Base-by-base conservation (phyloP, 2,329 filamentous ascomycete species). In the Diaporthe batatas region DNA sequence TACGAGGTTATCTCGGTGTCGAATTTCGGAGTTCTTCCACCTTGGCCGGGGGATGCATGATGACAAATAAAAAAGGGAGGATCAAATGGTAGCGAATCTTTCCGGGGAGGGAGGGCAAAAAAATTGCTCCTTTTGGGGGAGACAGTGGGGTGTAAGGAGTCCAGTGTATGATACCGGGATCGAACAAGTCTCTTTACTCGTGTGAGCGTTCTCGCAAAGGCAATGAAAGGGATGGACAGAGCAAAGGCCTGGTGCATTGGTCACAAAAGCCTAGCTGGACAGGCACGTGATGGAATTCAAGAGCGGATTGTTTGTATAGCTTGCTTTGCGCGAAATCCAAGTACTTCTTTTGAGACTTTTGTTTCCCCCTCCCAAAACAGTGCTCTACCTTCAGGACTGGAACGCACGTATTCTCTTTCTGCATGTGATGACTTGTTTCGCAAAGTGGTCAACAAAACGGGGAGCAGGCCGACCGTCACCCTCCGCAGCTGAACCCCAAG, bases 191-290 rank as follows among this genome's bases (percentile, higher is more conserved):
- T 32, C 47, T 36, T 57, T 62, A 71, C 32, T 73, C 34, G 49
- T 73, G 57, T 53, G 72, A 74, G 72, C 72, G 69, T 74, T 72
- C 29, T 70, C 68, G 68, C 55, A 69, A 69, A 7, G 44, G 42
- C 55, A 51, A 25, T 55, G 70, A 25, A 59, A 62, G 42, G 70
- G 25, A 54, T 32, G 47, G 32, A 62, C 25, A 32, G 32, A 44
- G 44, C 21, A 39, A 51, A 18, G 36, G 59, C 36, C 34, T 42
- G 54, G 23, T 68, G 34, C 47, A 51, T 49, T 49, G 65, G 70
- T 36, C 54, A 62, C 64, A 69, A 57, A 36, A 59, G 68, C 55
- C 68, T 62, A 39, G 29, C 68, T 62, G 68, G 68, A 70, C 47
- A 70, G 68, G 68, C 55, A 59, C 71, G 32, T 59, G 32, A 54